Base-by-base conservation (phyloP, 768 basidiomycete genomes). In the Lentinula raphanica region DNA sequence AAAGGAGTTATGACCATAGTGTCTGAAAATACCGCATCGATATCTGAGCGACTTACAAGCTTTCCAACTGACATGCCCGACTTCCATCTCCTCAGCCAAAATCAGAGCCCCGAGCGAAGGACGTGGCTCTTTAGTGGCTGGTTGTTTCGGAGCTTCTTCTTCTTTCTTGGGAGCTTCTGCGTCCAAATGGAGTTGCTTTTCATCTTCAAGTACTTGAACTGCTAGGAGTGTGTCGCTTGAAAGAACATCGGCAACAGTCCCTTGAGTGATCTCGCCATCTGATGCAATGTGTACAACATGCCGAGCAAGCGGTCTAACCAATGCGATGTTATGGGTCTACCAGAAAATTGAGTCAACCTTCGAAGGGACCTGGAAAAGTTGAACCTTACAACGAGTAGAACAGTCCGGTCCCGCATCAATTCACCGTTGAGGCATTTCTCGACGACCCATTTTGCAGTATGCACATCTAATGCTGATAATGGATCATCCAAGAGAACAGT, bases 401-500 rank as follows among this genome's bases (percentile, higher is more conserved):
- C 69, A 15, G 79, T 81, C 44, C 79, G 66, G 3, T 67, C 75
- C 42, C 67, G 63, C 49, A 80, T 62, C 25, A 79, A 61, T 53
- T 75, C 71, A 1, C 76, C 72, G 27, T 64, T 62, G 59, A 83
- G 72, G 58, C 79, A 75, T 48, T 81, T 72, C 15, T 79, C 74
- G 29, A 81, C 74, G 57, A 83, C 79, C 70, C 71, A 80, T 53
- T 77, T 74, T 8, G 78, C 72, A 2, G 82, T 83, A 58, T 80
- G 75, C 7, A 81, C 77, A 64, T 83, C 82, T 25, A 82, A 66
- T 1, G 79, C 77, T 15, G 78, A 74, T 25, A 82, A 69, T 9
- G 84, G 76, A 61, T 86, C 84, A 60, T 86, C 85, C 25, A 86
- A 70, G 6, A 87, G 69, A 6, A 87, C 62, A n/a, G 77, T 78